Evolutionary conservation across 1,284 basidiomycete genomes (phyloP), one percentile per base, ranked within the genome.

Genomic region (Sanghuangporus baumii): DNA sequence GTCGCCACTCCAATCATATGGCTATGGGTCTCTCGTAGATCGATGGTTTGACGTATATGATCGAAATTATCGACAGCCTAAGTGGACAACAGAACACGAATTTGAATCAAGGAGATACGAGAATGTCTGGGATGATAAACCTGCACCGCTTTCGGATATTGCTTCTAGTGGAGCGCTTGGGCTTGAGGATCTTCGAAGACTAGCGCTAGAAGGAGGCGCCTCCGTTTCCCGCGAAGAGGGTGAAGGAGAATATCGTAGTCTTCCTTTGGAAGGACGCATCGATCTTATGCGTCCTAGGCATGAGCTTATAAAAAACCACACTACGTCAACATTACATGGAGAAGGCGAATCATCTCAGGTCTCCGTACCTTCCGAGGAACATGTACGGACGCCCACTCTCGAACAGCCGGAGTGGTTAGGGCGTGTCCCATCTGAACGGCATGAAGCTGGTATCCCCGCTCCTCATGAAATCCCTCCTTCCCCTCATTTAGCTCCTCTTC

Each of bases 1-100:
- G 18, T 75, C 70, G 69, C 70, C 71, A 54, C 78, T 75, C 59
- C 80, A 77, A 67, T 81, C 81, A 50, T 90, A 91, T 67, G 84
- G 90, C 73, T 94, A 94, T 68, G 78, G 81, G 62, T 80, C 86
- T 23, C 86, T 98, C 20, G 82, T 97, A 18, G 88, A 95, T 71
- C 85, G 88, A 46, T 99, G 96, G 96, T 96, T 86, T 74, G 83
- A 85, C 56, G 87, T 96, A 16, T 98, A 96, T 71, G 94, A 97
- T 75, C 84, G 79, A 47, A 84, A 96, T 73, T 93, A 93, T 72
- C 91, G 93, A 47, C 78, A 83, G 1, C 72, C 79, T 43, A 69
- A 74, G 43, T 67, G 76, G 34, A 67, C 75, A 23, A 72, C 79
- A 5, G 71, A 73, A 61, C 70, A 73, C 41, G 77, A 82, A 14